Conservation (phyloP, 1,284 basidiomycete genomes). For the Heimioporus retisporus region DNA sequence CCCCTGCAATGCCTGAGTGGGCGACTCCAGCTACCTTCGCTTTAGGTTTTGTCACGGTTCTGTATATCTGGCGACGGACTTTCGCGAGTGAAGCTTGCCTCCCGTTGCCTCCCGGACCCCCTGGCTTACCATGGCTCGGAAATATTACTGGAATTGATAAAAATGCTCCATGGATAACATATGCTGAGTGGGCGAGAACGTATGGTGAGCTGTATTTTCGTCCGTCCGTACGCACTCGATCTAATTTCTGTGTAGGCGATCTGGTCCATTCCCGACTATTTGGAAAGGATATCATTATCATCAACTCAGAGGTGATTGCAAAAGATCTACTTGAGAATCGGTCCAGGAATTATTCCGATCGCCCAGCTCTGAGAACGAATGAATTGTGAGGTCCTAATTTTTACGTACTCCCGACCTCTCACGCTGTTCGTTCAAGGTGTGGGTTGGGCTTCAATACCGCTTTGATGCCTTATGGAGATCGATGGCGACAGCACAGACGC, state of each 20-base stretch:
- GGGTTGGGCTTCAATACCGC: no score
- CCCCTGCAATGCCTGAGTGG: background rate
- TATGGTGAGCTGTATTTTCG: conserved; percentile 14
- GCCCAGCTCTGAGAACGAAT: no score
- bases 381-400: no score
- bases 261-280: conserved; percentile 19
- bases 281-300: no score
- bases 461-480: no score
- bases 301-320: no score
- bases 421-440: no score
- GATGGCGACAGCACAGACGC: no score
- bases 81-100: background rate
- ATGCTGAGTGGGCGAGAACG: conserved; percentile 18
- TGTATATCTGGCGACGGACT: background rate
- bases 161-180: conserved; percentile 23
- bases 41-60: background rate
- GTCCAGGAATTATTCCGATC: no score
- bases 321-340: no score
- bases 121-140: conserved; percentile 8
- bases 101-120: conserved; percentile 12
- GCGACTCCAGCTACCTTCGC: background rate
- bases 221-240: no score
- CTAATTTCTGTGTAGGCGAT: conserved; percentile 18
- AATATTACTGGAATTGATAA: conserved; percentile 9
- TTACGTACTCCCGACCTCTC: no score